These are phyloP conservation scores for Sesbania bispinosa DNA, from an alignment of 306 rosid species.

Conservation along the genomic window DNA sequence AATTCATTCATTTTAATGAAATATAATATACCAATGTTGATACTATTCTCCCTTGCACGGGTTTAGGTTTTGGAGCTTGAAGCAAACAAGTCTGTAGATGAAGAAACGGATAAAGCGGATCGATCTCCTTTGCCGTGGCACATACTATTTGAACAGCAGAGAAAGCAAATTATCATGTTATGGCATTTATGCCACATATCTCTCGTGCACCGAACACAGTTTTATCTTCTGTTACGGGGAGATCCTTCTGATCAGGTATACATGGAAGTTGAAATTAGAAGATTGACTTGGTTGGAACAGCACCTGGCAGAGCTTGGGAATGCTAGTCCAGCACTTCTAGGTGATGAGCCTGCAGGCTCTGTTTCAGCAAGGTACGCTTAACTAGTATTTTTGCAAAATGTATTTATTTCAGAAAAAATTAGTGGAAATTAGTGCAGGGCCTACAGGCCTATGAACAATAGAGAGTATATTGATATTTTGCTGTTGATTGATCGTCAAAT, in stretches of 20 bases:
- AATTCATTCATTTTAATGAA: not conserved
- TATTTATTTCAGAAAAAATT: not conserved
- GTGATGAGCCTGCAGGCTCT: conserved; percentile 86
- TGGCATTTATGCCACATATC: conserved; percentile 97
- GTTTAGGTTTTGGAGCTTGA: conserved; percentile 85
- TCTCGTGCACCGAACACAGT: conserved; percentile 79
- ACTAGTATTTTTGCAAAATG: not conserved
- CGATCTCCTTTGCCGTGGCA: conserved; percentile 71
- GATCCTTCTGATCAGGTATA: conserved; percentile 86
- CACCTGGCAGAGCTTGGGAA: conserved; percentile 90
- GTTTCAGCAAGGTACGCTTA: conserved; percentile 71
- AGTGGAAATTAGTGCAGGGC: not conserved
- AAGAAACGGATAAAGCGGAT: conserved; percentile 33
- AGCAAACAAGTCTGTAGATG: conserved; percentile 51
- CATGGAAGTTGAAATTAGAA: conserved; percentile 79
- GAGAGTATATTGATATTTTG: not conserved
- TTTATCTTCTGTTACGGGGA: conserved; percentile 72
- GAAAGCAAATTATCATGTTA: conserved; percentile 85
- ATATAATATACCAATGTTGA: not conserved
- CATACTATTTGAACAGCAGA: conserved; percentile 64
- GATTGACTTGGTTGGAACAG: conserved; percentile 87
- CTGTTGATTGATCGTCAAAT: conserved; percentile 12
- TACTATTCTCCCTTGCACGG: not conserved
- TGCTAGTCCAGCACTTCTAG: conserved; percentile 95
- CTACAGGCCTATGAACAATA: not conserved